phyloP scores from a whole-genome alignment of 495 filamentous ascomycete species.

The Alectoria sarmentosa region DNA sequence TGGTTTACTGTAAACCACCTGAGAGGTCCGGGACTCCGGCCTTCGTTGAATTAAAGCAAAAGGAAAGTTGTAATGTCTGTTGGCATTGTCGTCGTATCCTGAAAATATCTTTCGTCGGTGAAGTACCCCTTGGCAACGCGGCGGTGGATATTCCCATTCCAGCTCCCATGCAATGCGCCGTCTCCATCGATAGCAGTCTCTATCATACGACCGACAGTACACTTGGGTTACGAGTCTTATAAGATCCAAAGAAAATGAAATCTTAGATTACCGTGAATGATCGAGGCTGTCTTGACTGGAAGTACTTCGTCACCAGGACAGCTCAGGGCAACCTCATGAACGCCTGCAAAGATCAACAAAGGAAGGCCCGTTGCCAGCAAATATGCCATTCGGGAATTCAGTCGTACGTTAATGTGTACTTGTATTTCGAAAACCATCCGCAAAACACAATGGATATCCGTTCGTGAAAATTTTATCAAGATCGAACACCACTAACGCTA shows the following conservation, averaged over 20 bases:
- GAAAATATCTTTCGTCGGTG: not conserved
- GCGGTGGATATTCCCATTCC: not conserved
- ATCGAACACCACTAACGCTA: conserved; percentile 27
- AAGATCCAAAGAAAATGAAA: not conserved
- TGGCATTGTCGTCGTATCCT: not conserved
- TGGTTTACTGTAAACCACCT: not conserved
- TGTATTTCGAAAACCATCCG: not conserved
- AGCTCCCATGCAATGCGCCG: not conserved
- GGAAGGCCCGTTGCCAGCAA: not conserved
- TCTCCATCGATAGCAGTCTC: not conserved
- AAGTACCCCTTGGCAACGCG: not conserved
- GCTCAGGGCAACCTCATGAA: not conserved
- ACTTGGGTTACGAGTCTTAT: not conserved
- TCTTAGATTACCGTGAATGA: not conserved
- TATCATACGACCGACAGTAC: not conserved
- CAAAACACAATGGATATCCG: not conserved
- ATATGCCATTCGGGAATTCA: not conserved
- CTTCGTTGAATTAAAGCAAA: not conserved
- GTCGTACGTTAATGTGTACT: not conserved
- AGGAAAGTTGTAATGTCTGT: not conserved
- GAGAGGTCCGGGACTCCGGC: not conserved
- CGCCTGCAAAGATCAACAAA: not conserved
- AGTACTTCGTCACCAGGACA: not conserved
- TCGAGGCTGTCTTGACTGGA: not conserved
- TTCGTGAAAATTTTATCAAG: conserved; percentile 8